Base-by-base conservation (phyloP, 768 basidiomycete species). In the Tulasnella sp. region DNA sequence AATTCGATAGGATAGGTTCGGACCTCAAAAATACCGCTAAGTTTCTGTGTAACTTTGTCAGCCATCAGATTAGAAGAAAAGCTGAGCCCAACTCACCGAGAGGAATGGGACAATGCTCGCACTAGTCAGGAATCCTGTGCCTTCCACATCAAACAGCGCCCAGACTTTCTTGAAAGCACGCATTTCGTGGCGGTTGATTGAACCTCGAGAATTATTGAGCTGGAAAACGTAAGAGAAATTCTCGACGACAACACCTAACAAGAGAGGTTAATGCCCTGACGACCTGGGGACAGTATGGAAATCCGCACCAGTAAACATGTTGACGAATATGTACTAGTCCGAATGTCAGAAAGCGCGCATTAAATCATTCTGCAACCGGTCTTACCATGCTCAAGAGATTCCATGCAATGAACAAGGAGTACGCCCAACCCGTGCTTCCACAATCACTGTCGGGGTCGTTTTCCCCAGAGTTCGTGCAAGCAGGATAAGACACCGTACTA, bases 161-260 rank as follows among this genome's bases (percentile, higher is more conserved):
- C 97, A 99, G 2, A 93, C 88, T 82, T 95, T 94, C 86, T 99
- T 99, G 88, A 95, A 98, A 1, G 90, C 86, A 44, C 97, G 91
- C 90, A 98, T 97, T 83, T 98, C 92, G 80, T 95, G 93, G 73
- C 97, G 88, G 26, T 91, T 93, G 74, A 99, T 91, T 0, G 91
- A 90, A 80, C 89, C 93, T 23, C 92, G 90, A n/a, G 91, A 91
- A 5, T 92, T 90, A 13, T 93, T 91, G 42, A 91, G 88, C 84
- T 96, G 94, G 85, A 95, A 97, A 10, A 98, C 94, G 83, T 96
- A 98, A 26, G 94, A 94, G 84, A 99, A 98, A 82, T 92, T 96
- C 84, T 98, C 92, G 81, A 97, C 96, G 75, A 97, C 92, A 79
- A 96, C 93, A 92, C 91, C 90, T 90, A 57, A 51, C 57, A 18